Base-by-base conservation (phyloP, 2,329 filamentous ascomycete species). In the Xylaria arbuscula region DNA sequence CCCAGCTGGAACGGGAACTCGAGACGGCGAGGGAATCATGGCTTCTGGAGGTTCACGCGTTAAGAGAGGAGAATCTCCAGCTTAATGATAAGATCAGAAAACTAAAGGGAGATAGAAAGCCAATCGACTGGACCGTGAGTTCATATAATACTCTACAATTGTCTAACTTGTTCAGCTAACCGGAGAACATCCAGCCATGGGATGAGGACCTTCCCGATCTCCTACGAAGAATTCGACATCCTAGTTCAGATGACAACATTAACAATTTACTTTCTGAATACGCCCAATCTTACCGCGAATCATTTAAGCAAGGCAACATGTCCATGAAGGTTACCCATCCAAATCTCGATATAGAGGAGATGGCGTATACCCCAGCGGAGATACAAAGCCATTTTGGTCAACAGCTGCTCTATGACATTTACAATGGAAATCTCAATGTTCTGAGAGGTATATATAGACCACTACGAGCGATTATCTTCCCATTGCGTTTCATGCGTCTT, bases 221-320 rank as follows among this genome's bases (percentile, higher is more conserved):
- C 4, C 32, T 64, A 6, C 15, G 38, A 2, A 4, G 1, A 3
- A 36, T 66, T n/a, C 55, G 54, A 15, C 0, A 9, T 3, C 7
- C n/a, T 10, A 50, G 54, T 38, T 50, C 34, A 2, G 19, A 48
- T 3, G 24, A 24, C n/a, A 10, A 36, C 1, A 42, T n/a, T 32
- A 28, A 3, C 45, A 1, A 2, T 7, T 76, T 75, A 50, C 9
- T 22, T 1, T 62, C 1, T 11, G 7, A n/a, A 45, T 78, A 76
- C 47, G 2, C n/a, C 1, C 0, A 34, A 0, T 68, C 79, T 1
- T 79, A 78, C 62, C 59, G 53, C 10, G 59, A 72, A 1, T 72
- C 74, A 51, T 81, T 77, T 66, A 73, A 68, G n/a, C 80, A 82
- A 64, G 79, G 80, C 36, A 81, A 77, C 48, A 80, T 78, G 74